phyloP scores from a whole-genome alignment of 495 filamentous ascomycete genomes.

The Lindgomyces ingoldianus region DNA sequence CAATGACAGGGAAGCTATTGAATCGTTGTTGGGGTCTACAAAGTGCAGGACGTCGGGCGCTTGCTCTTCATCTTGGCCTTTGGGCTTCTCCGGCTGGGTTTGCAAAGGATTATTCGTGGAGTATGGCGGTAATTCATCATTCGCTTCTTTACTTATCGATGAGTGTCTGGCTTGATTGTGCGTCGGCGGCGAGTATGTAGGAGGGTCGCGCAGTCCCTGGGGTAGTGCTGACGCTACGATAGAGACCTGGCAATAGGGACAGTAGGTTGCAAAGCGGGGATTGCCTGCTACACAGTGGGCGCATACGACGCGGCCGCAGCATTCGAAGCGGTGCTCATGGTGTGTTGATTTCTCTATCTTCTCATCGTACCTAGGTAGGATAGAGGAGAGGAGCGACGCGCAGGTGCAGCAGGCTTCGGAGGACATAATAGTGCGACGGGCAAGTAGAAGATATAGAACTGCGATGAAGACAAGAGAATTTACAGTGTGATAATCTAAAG shows the following conservation, averaged over 20 bases:
- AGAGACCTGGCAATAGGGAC: constrained; percentile 61
- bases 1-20: constrained; percentile 63
- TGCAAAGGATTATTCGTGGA: constrained; percentile 38
- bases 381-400: constrained; percentile 56
- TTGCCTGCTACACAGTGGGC: constrained; percentile 67
- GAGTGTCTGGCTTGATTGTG: constrained; percentile 47
- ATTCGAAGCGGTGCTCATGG: constrained; percentile 56
- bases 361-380: constrained; percentile 47
- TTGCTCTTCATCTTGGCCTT: constrained; percentile 30
- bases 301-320: constrained; percentile 70
- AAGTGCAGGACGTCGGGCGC: constrained; percentile 67
- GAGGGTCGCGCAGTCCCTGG: constrained; percentile 59
- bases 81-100: constrained; percentile 39
- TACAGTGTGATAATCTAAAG: neutral
- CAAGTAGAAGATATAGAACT: neutral
- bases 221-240: constrained; percentile 54
- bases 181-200: constrained; percentile 54
- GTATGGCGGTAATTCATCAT: constrained; percentile 43
- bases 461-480: no score
- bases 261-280: constrained; percentile 68
- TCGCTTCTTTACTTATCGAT: constrained; percentile 27
- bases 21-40: constrained; percentile 62
- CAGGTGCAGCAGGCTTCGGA: constrained; percentile 66
- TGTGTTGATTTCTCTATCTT: constrained; percentile 59
- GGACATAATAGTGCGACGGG: constrained; percentile 31